These are phyloP conservation scores for Shiraia sp. DNA, from an alignment of 2,329 filamentous ascomycete genomes.

Conservation along the genomic window DNA sequence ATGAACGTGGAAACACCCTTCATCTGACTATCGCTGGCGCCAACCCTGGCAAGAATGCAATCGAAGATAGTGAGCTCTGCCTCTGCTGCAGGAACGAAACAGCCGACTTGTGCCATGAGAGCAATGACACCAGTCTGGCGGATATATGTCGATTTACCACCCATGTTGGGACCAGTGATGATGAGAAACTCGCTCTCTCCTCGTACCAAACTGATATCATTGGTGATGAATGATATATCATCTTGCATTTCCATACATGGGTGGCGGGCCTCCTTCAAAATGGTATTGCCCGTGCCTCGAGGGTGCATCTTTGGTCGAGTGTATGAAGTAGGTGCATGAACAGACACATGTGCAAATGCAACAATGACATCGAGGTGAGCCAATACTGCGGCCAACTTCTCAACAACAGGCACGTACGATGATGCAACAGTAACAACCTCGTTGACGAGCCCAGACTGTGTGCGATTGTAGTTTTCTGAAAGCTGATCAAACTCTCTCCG, in stretches of 20 bases:
- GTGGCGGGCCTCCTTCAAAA: slow-evolving; percentile 91
- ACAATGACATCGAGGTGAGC: slow-evolving; percentile 95
- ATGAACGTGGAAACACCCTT: slow-evolving; percentile 99
- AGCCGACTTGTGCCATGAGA: slow-evolving; percentile 94
- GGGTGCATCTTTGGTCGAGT: slow-evolving; percentile 88
- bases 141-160: slow-evolving; percentile 97
- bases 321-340: slow-evolving; percentile 91
- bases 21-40: slow-evolving; percentile 92
- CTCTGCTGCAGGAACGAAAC: slow-evolving; percentile 89
- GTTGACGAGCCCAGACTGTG: slow-evolving; percentile 84
- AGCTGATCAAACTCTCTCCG: slow-evolving; percentile 93
- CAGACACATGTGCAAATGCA: slow-evolving; percentile 87
- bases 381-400: slow-evolving; percentile 83
- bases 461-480: slow-evolving; percentile 92
- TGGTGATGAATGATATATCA: slow-evolving; percentile 97
- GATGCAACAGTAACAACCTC: slow-evolving; percentile 93
- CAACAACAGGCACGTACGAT: slow-evolving; percentile 91
- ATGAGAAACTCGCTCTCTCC: slow-evolving; percentile 87
- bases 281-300: slow-evolving; percentile 83
- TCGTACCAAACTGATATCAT: slow-evolving; percentile 82
- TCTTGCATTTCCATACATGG: slow-evolving; percentile 99
- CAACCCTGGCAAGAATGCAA: slow-evolving; percentile 92
- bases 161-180: slow-evolving; percentile 99
- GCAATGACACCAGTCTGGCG: slow-evolving; percentile 96
- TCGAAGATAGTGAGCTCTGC: slow-evolving; percentile 96